Base-by-base conservation (phyloP, 495 filamentous ascomycete species). In the Penicillium pancosmium region DNA sequence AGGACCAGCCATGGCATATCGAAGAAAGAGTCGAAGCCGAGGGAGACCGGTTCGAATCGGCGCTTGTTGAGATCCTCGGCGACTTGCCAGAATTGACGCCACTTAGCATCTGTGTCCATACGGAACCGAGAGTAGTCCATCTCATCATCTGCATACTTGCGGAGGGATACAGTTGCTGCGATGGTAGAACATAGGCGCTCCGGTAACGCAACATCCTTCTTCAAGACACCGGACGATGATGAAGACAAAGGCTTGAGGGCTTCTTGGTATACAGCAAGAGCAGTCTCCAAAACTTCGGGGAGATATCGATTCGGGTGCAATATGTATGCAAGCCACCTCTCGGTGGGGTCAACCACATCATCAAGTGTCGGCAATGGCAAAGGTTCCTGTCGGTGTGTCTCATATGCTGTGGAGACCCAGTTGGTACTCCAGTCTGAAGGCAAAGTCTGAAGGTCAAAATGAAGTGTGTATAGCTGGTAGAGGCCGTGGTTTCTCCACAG, bases 11-110 rank as follows among this genome's bases (percentile, higher is more conserved):
- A 97, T 4, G 93, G 87, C 75, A 91, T 85, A 35, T 87, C 86
- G 11, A 78, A 78, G 41, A 85, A 77, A 1, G 79, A 66, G 65
- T 98, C 95, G 60, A 87, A 88, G 0, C 85, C 84, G 34, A 98
- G 74, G 4, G 90, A 85, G 40, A 96, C 68, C 3, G 88, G 84
- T 65, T 96, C 91, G 6, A 88, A 86, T 66, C 92, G 82, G 58
- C 90, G 86, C 59, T 88, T 92, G 66, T 99, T 89, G 21, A 99
- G 81, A 67, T 98, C 93, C 12, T 86, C 78, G 50, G 93, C 80
- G 21, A 97, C 80, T 41, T 93, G 87, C 76, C 90, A 94, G 73
- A 94, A 95, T 46, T 91, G 82, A 43, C 88, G 85, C 95, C 94
- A 98, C 66, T 97, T 93, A 9, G 86, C 78, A 67, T 92, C 86